A percentile compares a stretch with the other conserved stretches of the same genome.
Conservation (phyloP, 2,329 filamentous ascomycete genomes). For the Penicillium janthinellum region DNA sequence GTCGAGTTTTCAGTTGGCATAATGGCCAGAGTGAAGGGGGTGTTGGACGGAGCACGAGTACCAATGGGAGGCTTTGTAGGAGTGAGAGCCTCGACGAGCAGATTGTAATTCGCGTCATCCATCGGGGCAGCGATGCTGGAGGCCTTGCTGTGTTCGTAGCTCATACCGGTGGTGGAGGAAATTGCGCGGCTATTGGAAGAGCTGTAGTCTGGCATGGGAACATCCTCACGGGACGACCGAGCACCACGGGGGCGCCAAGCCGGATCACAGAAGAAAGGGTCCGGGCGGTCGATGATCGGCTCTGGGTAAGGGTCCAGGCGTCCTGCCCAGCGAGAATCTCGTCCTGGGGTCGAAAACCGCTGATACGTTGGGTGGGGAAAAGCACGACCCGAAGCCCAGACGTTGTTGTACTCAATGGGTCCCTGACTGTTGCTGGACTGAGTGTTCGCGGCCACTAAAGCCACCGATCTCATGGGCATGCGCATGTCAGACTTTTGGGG, state of each 20-base stretch:
- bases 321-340: slow-evolving; percentile 32
- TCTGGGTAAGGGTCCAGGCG: slow-evolving; percentile 22
- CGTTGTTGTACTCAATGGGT: slow-evolving; percentile 18
- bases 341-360: slow-evolving; percentile 19
- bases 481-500: slow-evolving; percentile 48
- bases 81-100: slow-evolving; percentile 42
- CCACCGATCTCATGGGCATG: neutral
- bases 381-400: slow-evolving; percentile 33
- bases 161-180: slow-evolving; percentile 45
- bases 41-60: slow-evolving; percentile 36
- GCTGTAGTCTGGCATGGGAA: slow-evolving; percentile 54
- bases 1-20: slow-evolving; percentile 24
- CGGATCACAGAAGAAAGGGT: slow-evolving; percentile 37
- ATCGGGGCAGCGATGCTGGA: slow-evolving; percentile 36
- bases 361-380: slow-evolving; percentile 34
- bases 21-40: slow-evolving; percentile 24
- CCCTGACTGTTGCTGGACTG: slow-evolving; percentile 24
- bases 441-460: slow-evolving; percentile 7
- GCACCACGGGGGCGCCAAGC: slow-evolving; percentile 33
- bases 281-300: slow-evolving; percentile 44
- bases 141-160: slow-evolving; percentile 46
- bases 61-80: slow-evolving; percentile 34
- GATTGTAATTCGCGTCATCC: slow-evolving; percentile 42
- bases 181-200: slow-evolving; percentile 44
- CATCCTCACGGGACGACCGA: slow-evolving; percentile 46